Base-by-base conservation (phyloP, 495 filamentous ascomycete species). In the Hypoxylon fuscum region DNA sequence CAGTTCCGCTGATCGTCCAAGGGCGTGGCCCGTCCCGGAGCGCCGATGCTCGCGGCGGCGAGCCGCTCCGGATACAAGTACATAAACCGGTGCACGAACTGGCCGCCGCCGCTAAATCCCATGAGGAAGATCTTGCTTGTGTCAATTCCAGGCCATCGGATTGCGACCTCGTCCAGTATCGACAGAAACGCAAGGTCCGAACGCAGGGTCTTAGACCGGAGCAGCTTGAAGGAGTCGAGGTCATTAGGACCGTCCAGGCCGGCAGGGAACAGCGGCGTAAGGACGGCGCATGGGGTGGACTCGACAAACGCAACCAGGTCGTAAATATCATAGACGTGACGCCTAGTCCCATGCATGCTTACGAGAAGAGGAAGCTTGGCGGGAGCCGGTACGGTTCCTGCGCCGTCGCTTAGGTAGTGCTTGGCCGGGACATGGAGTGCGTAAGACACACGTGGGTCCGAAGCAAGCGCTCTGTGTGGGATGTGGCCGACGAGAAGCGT, bases 51-150 rank as follows among this genome's bases (percentile, higher is more conserved):
- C 5, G 62, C 58, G 22, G 63, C 63, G 14, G 47, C 47, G 0
- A 74, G 21, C 35, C 55, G 59, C 47, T 70, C 69, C 11, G 71
- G 69, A 53, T 74, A 54, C 21, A 74, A 44, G 43, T 71, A 74
- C 1, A 72, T 38, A 23, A 74, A 72, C 17, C 69, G 56, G 43
- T 70, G 68, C 0, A 56, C 48, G 52, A 74, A 74, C 47, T 74
- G 69, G 8, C 67, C 71, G 22, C 71, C 71, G 0, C 69, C 71
- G 21, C 64, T 66, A 35, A 70, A 74, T 1, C 71, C 71, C 47
- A 56, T 59, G 10, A 74, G 29, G 27, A 68, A 68, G 44, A 74
- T 25, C 40, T 68, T 70, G 5, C 54, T 40, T 0, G 71, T 72
- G 1, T 58, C 66, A 14, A 74, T 72, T 7, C 55, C 68, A 1